Conservation (phyloP, 495 filamentous ascomycete species). For the Lichenothelia convexa region DNA sequence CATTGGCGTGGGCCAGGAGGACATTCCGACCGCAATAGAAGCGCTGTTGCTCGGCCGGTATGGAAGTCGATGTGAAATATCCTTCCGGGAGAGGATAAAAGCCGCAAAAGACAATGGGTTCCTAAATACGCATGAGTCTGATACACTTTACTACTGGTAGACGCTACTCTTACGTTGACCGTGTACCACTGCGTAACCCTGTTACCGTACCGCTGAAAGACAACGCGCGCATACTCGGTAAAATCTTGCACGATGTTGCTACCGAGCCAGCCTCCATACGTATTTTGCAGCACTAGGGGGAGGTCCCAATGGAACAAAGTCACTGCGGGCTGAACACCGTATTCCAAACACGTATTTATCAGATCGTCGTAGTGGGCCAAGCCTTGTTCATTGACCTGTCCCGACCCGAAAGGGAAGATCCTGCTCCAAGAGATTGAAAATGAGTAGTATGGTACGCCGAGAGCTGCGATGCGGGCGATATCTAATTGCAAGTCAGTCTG, state of each 20-base stretch:
- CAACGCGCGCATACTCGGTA: slow-evolving; percentile 11
- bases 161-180: slow-evolving; percentile 26
- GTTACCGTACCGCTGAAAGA: slow-evolving; percentile 10
- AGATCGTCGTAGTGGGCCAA: slow-evolving; percentile 17
- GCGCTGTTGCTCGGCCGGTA: slow-evolving; percentile 17
- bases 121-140: too few relatives aligned
- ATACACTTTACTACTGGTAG: too few relatives aligned
- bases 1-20: slow-evolving; percentile 18
- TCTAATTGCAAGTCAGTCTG: slow-evolving; percentile 5
- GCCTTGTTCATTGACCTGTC: slow-evolving; percentile 12
- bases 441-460: slow-evolving; percentile 16
- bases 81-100: slow-evolving; percentile 18
- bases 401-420: slow-evolving; percentile 18
- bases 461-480: slow-evolving; percentile 17
- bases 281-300: slow-evolving; percentile 16
- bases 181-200: slow-evolving; percentile 20
- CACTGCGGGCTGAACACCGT: slow-evolving; percentile 11
- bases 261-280: slow-evolving; percentile 17
- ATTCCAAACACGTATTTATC: slow-evolving; percentile 13
- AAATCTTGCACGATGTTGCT: slow-evolving; percentile 13
- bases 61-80: slow-evolving; percentile 19
- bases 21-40: slow-evolving; percentile 22
- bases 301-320: slow-evolving; percentile 16
- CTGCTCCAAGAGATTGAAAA: slow-evolving; percentile 18
- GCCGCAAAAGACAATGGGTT: slow-evolving; percentile 17